Evolutionary conservation across 257 asterid genomes (phyloP).

Genomic region (Solanum megistacrolobum): DNA sequence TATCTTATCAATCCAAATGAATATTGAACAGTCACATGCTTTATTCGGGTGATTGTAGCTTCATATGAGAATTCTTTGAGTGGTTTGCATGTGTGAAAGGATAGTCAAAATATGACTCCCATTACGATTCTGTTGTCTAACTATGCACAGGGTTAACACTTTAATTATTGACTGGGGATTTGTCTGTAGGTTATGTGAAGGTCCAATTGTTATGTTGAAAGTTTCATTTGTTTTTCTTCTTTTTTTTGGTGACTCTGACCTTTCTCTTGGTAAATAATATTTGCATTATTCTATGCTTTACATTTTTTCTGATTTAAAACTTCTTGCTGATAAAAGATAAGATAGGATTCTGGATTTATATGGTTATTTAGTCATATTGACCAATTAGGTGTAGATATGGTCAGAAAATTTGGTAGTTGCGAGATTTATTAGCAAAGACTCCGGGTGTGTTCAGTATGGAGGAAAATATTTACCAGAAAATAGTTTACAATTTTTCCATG

Average conservation of each 20-base stretch:
- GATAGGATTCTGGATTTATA: not conserved
- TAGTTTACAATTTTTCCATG: not conserved
- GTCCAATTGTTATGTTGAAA: not conserved
- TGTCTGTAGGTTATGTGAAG: not conserved
- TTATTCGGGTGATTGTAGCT: not conserved
- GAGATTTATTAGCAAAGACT: not conserved
- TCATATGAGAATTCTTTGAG: not conserved
- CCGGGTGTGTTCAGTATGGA: not conserved
- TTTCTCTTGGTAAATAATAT: not conserved
- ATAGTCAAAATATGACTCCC: not conserved
- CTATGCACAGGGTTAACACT: not conserved
- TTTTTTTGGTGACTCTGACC: not conserved
- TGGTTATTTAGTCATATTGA: not conserved
- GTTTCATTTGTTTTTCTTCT: not conserved
- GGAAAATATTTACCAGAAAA: not conserved
- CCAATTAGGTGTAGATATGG: not conserved
- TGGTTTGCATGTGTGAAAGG: not conserved
- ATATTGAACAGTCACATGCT: not conserved
- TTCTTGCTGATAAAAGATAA: not conserved
- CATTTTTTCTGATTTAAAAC: not conserved
- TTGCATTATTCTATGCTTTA: not conserved
- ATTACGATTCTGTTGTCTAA: not conserved
- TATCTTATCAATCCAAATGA: not conserved
- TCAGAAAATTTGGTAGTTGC: not conserved
- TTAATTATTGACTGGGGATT: not conserved